phyloP scores from a whole-genome alignment of 2,329 filamentous ascomycete species.

The Fusarium concolor region DNA sequence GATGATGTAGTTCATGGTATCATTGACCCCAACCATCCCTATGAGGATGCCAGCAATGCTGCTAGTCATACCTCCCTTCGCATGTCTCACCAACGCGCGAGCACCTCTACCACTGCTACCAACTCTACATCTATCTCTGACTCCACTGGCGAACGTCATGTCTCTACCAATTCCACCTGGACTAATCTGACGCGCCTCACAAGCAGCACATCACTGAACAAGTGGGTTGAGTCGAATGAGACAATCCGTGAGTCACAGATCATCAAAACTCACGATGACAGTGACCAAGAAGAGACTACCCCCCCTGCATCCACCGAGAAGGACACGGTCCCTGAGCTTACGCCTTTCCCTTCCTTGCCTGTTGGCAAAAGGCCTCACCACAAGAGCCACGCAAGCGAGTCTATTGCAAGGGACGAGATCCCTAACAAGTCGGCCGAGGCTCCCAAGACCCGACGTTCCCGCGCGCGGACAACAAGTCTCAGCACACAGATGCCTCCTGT shows the following conservation, averaged over 20 bases:
- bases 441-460: slow-evolving; percentile 50
- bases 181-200: slow-evolving; percentile 67
- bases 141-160: slow-evolving; percentile 63
- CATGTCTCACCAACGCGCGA: slow-evolving; percentile 59
- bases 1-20: slow-evolving; percentile 44
- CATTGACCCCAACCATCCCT: slow-evolving; percentile 29
- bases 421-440: slow-evolving; percentile 49
- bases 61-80: slow-evolving; percentile 33
- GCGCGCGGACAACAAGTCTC: slow-evolving; percentile 61
- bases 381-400: slow-evolving; percentile 55
- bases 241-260: slow-evolving; percentile 46
- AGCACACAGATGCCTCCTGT: slow-evolving; percentile 56
- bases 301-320: slow-evolving; percentile 46
- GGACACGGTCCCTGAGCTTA: slow-evolving; percentile 53
- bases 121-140: slow-evolving; percentile 59
- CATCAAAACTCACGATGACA: slow-evolving; percentile 39
- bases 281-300: slow-evolving; percentile 43
- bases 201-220: slow-evolving; percentile 61
- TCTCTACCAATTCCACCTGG: slow-evolving; percentile 64
- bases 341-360: slow-evolving; percentile 42
- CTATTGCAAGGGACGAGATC: slow-evolving; percentile 49
- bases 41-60: slow-evolving; percentile 37
- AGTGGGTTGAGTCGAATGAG: slow-evolving; percentile 51
- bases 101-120: slow-evolving; percentile 67
- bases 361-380: slow-evolving; percentile 46